phyloP scores from a whole-genome alignment of 805 yeast species.

The Monosporozyma aerobia region DNA sequence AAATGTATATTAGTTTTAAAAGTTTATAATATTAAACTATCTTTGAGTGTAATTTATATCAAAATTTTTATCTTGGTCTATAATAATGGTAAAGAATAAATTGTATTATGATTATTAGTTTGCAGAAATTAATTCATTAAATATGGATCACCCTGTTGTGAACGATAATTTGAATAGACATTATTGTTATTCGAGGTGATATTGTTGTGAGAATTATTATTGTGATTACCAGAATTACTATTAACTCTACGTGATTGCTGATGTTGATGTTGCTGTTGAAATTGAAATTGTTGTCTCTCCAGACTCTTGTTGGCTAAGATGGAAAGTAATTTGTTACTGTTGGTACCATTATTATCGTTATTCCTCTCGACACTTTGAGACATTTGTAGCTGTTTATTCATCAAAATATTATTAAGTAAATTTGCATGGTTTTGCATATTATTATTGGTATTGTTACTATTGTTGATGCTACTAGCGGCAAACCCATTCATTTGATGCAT shows the following conservation, averaged over 20 bases:
- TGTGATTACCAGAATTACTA: neutral
- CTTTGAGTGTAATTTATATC: too few relatives aligned
- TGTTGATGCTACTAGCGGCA: conserved; percentile 1
- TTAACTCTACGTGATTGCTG: conserved; percentile 2
- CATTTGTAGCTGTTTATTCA: conserved; percentile 5
- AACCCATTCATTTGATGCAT: conserved; percentile 3
- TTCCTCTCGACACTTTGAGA: neutral
- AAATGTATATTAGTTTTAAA: too few relatives aligned
- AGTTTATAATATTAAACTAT: too few relatives aligned
- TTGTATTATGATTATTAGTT: neutral
- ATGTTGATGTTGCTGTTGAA: conserved; percentile 6
- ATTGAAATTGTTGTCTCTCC: conserved; percentile 7
- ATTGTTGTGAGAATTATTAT: neutral
- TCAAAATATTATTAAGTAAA: conserved; percentile 6
- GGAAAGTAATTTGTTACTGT: neutral
- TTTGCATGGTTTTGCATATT: neutral
- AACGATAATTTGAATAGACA: conserved; percentile 1
- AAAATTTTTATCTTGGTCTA: neutral
- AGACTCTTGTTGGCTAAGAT: conserved; percentile 9
- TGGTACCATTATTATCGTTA: conserved; percentile 3
- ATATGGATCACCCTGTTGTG: conserved; percentile 15
- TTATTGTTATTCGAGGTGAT: conserved; percentile 1
- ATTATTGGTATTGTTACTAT: conserved; percentile 1
- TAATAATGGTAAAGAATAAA: too few relatives aligned
- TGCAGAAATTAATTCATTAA: conserved; percentile 6